Evolutionary conservation across 2,329 filamentous ascomycete species (phyloP).

Genomic region (Fusarium oxysporum): DNA sequence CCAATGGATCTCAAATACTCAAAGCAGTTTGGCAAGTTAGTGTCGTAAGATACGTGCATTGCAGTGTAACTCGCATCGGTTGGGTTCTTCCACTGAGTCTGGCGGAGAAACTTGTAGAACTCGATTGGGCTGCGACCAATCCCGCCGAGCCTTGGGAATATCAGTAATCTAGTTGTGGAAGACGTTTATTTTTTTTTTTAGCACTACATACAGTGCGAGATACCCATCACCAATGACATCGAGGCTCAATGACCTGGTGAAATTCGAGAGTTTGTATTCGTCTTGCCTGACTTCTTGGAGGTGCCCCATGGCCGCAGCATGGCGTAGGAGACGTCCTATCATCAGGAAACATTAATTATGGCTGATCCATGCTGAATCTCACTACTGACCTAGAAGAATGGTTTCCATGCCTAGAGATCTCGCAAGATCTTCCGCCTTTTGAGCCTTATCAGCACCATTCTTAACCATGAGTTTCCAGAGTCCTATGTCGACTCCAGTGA

Average conservation of each 20-base stretch:
- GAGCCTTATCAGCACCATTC: not conserved
- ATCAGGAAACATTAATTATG: not conserved
- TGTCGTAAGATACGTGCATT: no score
- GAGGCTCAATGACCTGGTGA: not conserved
- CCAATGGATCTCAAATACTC: no score
- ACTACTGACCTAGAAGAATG: not conserved
- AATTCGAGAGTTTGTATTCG: not conserved
- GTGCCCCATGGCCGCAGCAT: not conserved
- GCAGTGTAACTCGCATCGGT: no score
- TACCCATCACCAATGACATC: no score
- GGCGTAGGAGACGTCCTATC: not conserved
- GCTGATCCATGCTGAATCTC: accelerated
- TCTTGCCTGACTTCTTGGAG: not conserved
- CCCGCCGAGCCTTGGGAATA: no score
- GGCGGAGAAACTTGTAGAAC: no score
- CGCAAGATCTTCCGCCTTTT: not conserved
- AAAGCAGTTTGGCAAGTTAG: no score
- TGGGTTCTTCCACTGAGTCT: no score
- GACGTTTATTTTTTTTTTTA: no score
- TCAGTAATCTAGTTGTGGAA: no score
- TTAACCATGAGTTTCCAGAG: not conserved
- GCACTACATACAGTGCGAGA: no score
- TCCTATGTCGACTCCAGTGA: not conserved
- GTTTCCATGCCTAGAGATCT: not conserved
- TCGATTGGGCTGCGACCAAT: no score